Evolutionary conservation across 768 basidiomycete genomes (phyloP).

Genomic region (Kwoniella sp.): DNA sequence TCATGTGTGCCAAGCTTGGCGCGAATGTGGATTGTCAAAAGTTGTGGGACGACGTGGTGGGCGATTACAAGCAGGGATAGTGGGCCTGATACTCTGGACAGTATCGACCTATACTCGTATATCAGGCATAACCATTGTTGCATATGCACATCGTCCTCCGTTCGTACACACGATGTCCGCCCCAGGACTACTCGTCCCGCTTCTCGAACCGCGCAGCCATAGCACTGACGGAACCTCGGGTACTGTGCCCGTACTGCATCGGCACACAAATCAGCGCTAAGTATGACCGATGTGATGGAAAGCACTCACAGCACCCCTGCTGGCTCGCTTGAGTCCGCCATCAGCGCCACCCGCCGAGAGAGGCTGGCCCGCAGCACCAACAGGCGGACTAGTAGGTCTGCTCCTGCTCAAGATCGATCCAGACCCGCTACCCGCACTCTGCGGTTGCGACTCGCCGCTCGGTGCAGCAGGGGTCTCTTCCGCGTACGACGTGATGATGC

Average conservation of each 20-base stretch:
- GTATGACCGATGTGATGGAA: not conserved
- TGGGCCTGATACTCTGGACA: too few species aligned
- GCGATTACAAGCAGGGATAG: constrained; percentile 45
- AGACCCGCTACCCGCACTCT: too few species aligned
- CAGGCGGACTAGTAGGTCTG: constrained; percentile 12
- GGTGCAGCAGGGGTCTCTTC: not conserved
- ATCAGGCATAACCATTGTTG: not conserved
- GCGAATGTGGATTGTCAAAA: constrained; percentile 68
- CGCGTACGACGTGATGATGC: constrained; percentile 8
- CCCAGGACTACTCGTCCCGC: not conserved
- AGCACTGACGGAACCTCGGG: constrained; percentile 24
- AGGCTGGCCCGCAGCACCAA: constrained; percentile 6
- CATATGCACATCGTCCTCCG: constrained; percentile 5
- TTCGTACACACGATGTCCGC: too few species aligned
- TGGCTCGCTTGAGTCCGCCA: constrained; percentile 13
- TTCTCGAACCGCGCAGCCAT: constrained; percentile 30
- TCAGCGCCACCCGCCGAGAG: constrained; percentile 1
- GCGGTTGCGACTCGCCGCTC: not conserved
- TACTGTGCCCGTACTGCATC: constrained; percentile 19
- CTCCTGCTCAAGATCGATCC: constrained; percentile 1
- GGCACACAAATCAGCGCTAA: not conserved
- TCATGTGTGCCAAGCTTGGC: constrained; percentile 58
- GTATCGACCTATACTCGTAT: too few species aligned
- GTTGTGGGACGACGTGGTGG: constrained; percentile 70
- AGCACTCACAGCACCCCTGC: constrained; percentile 4